Conservation (phyloP, 225 moss, liverwort and hornwort genomes). For the Sphagnum contortum region DNA sequence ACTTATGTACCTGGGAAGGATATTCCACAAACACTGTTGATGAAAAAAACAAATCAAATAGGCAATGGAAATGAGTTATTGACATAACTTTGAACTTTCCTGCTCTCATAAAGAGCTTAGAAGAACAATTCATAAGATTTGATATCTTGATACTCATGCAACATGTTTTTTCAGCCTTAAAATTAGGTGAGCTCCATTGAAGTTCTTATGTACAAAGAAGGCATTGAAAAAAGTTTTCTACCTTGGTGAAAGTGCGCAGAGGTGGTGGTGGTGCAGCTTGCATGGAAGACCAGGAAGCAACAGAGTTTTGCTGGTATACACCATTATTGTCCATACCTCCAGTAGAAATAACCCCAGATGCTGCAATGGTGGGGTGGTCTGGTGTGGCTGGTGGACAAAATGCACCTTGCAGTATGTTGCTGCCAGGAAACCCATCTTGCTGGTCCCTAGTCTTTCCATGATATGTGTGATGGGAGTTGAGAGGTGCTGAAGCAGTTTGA, state of each 20-base stretch:
- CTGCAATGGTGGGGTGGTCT: slow-evolving; percentile 49
- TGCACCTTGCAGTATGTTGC: slow-evolving; percentile 44
- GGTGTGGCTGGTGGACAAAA: slow-evolving; percentile 55
- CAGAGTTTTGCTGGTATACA: slow-evolving; percentile 47
- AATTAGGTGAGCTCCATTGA: no score
- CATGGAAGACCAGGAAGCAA: slow-evolving; percentile 45
- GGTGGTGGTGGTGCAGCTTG: slow-evolving; percentile 28
- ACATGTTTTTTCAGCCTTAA: no score
- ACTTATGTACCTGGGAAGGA: slow-evolving; percentile 69
- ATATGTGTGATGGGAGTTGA: slow-evolving; percentile 27
- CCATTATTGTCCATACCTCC: slow-evolving; percentile 60
- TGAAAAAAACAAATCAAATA: no score
- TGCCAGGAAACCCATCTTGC: slow-evolving; percentile 38
- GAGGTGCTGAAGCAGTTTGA: slow-evolving; percentile 35
- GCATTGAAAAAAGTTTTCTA: slow-evolving; percentile 4
- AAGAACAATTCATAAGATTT: neutral
- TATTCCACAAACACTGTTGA: no score
- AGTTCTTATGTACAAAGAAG: no score
- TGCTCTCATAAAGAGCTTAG: neutral
- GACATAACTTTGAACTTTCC: no score
- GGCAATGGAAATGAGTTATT: no score
- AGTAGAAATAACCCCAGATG: slow-evolving; percentile 53
- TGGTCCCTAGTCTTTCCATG: slow-evolving; percentile 46
- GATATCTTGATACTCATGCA: no score
- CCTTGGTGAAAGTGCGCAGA: slow-evolving; percentile 84